These are phyloP conservation scores for Trichoderma asperelloides DNA, from an alignment of 495 filamentous ascomycete genomes.

Conservation along the genomic window DNA sequence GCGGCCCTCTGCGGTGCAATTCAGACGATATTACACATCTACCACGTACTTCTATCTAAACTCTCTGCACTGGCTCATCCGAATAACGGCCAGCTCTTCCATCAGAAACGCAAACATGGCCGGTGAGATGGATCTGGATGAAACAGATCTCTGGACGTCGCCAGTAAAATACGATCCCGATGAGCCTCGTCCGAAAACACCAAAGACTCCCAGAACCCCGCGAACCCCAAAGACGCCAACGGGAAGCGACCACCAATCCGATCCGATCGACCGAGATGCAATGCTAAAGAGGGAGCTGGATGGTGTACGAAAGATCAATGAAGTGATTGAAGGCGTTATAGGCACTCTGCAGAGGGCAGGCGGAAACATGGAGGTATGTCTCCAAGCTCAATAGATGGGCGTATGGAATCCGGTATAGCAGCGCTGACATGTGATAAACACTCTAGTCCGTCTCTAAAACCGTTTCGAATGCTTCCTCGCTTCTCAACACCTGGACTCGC, in stretches of 20 bases:
- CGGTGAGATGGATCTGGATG: not conserved
- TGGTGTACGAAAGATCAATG: constrained; percentile 73
- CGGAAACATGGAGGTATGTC: constrained; percentile 78
- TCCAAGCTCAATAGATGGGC: not conserved
- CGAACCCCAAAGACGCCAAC: constrained; percentile 32
- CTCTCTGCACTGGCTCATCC: not conserved
- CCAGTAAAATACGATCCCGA: constrained; percentile 4
- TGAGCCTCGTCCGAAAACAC: not conserved
- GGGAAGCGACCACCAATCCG: constrained; percentile 41
- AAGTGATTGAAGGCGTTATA: constrained; percentile 77
- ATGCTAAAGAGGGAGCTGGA: constrained; percentile 70
- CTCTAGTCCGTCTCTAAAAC: constrained; percentile 73
- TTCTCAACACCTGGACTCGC: constrained; percentile 93
- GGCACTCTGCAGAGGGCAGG: constrained; percentile 70
- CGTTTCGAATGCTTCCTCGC: constrained; percentile 76
- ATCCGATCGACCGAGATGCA: constrained; percentile 38
- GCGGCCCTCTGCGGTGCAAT: no score
- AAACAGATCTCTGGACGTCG: constrained; percentile 11
- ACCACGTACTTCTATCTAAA: not conserved
- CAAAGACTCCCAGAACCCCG: constrained; percentile 10
- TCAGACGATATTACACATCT: not conserved
- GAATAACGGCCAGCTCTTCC: not conserved
- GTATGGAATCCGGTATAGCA: not conserved
- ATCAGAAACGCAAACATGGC: not conserved
- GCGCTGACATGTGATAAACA: constrained; percentile 6